Evolutionary conservation across 306 rosid species (phyloP), one percentile per base, ranked within the genome.

Genomic region (Gastrolobium villosum): DNA sequence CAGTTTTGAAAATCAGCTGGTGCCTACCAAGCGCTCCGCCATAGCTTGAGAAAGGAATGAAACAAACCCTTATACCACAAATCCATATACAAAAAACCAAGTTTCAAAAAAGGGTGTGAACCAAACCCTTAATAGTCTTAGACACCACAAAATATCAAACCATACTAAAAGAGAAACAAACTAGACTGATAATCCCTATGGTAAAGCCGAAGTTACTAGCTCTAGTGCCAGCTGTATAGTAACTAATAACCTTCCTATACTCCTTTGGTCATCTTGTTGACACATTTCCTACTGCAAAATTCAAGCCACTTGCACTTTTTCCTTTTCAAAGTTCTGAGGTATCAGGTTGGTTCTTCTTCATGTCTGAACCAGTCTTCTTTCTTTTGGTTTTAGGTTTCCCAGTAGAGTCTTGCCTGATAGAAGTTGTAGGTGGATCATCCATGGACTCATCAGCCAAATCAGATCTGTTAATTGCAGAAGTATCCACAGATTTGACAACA

Each of bases 181-280:
- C 71, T 44, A 55, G 72, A 73, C 53, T 31, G 30, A 86, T 34
- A 28, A 76, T 56, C 61, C 26, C 39, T 45, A 43, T 34, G 68
- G 62, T 70, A 40, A 73, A 87, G 46, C 41, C 60, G 83, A 75
- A 82, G 66, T 41, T 79, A 62, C 26, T 15, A 65, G 53, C 55
- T 61, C 56, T 43, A 20, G 26, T 20, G 26, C 26, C 26, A 20
- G 26, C 26, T 20, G 1, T 20, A 20, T 20, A 20, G 26, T 61
- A 31, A 13, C 60, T 5, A 49, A 15, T 35, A 74, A 55, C 49
- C 74, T 40, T 44, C 30, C 78, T 75, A 39, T 52, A 49, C 15
- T 39, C 45, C 73, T n/a, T 69, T 52, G 35, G 81, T 50, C 73
- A 72, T 53, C 37, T 64, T 40, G 6, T 41, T 14, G 36, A 46